Percentiles rank a stretch among this genome's conserved stretches.
phyloP scores from a whole-genome alignment of 352 stramenopile species.

The Globisporangium middletonii region DNA sequence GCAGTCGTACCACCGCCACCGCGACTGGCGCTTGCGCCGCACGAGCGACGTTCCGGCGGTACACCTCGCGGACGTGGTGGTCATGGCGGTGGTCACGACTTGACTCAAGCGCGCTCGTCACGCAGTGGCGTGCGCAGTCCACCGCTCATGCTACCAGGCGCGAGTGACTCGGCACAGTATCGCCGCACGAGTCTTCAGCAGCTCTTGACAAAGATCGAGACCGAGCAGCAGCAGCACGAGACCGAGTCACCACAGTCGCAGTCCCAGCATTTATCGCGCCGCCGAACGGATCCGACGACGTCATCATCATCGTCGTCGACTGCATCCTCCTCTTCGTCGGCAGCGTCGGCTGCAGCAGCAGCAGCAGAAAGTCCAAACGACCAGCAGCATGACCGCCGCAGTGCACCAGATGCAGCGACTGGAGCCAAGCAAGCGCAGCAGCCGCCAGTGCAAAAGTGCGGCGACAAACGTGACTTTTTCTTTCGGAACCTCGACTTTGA shows the following conservation, averaged over 20 bases:
- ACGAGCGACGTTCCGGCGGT: too few species aligned
- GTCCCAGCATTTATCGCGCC: neutral
- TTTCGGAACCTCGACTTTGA: conserved; percentile 71
- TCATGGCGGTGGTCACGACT: too few species aligned
- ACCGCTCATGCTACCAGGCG: conserved; percentile 10
- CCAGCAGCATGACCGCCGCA: neutral
- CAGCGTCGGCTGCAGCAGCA: neutral
- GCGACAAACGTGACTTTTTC: conserved; percentile 83
- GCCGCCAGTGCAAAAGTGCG: conserved; percentile 39
- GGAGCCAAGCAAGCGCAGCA: neutral
- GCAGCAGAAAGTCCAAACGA: neutral
- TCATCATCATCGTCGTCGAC: too few species aligned
- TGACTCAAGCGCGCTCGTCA: neutral
- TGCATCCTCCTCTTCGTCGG: neutral
- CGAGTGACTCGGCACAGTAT: conserved; percentile 23
- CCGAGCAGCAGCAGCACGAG: conserved; percentile 11
- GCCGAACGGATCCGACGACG: neutral
- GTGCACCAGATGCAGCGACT: neutral
- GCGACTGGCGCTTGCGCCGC: too few species aligned
- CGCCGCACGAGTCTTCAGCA: conserved; percentile 54
- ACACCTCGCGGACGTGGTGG: too few species aligned
- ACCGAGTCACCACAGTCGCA: neutral
- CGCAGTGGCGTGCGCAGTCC: conserved; percentile 7
- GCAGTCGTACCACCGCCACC: too few species aligned
- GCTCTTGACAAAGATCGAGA: conserved; percentile 37